Percentiles rank a stretch among this genome's conserved stretches.
phyloP scores from a whole-genome alignment of 2,329 filamentous ascomycete species.

The Atkinsonella texensis region DNA sequence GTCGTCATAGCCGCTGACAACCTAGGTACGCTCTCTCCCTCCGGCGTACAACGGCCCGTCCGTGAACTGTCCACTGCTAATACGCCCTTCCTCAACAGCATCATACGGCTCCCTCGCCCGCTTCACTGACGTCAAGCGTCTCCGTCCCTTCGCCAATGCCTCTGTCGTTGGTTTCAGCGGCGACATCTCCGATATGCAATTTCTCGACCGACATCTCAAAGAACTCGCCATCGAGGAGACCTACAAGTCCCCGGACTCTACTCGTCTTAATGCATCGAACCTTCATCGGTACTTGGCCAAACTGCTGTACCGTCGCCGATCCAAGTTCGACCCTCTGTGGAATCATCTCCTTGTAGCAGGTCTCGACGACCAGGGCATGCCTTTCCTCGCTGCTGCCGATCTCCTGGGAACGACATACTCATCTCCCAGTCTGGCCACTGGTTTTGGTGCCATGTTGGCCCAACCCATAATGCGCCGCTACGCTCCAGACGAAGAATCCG shows the following conservation, averaged over 20 bases:
- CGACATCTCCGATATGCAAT: conserved; percentile 98
- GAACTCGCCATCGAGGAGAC: conserved; percentile 81
- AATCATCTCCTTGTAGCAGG: conserved; percentile 89
- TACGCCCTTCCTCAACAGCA: conserved; percentile 37
- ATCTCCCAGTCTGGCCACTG: conserved; percentile 79
- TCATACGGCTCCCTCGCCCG: conserved; percentile 95
- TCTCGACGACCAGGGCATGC: conserved; percentile 64
- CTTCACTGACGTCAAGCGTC: conserved; percentile 93
- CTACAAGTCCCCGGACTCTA: conserved; percentile 43
- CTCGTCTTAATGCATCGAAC: conserved; percentile 73
- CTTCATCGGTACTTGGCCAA: conserved; percentile 94
- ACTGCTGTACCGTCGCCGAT: conserved; percentile 89
- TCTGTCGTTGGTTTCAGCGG: conserved; percentile 89
- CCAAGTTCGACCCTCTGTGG: conserved; percentile 95
- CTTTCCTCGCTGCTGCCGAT: conserved; percentile 87
- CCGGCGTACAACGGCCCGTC: not conserved
- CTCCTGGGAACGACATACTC: conserved; percentile 87
- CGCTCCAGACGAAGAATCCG: conserved; percentile 73
- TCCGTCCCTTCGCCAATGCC: conserved; percentile 74
- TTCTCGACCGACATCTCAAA: conserved; percentile 81
- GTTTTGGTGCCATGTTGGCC: conserved; percentile 85
- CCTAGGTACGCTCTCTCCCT: conserved; percentile 47
- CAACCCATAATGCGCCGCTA: conserved; percentile 79
- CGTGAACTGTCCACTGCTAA: not conserved
- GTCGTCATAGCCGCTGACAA: conserved; percentile 97